Base-by-base conservation (phyloP, 108 stramenopile species). In the Skeletonema costatum region DNA sequence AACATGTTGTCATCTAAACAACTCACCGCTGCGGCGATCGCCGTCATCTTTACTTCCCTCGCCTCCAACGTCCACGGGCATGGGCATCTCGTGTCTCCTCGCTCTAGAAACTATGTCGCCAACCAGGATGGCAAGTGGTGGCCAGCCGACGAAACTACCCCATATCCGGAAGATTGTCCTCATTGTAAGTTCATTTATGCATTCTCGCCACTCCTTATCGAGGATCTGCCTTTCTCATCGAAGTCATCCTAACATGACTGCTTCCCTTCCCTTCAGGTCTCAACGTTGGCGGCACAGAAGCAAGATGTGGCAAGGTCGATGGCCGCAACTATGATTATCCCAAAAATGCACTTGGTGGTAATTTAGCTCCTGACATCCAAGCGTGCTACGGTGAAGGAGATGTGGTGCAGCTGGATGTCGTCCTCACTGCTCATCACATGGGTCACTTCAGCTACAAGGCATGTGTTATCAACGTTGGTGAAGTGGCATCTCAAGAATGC, bases 371-470 rank as follows among this genome's bases (percentile, higher is more conserved):
- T 33, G 31, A 16, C 2, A 63, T 74, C 9, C 76, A 85, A 30
- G 75, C 59, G 13, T 62, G 17, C 11, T 86, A 80, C 53, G 33
- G 31, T 7, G 30, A 67, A 32, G 85, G 85, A 30, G 65, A 76
- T 16, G 53, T 51, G 21, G 75, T 86, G 32, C n/a, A 60, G 10
- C 32, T 86, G 11, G 69, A 75, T 17, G 51, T 61, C 53, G 42
- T 66, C 32, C 60, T 83, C 13, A 74, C 81, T 3, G 84, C 84
- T 3, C 87, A 87, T 71, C 87, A 85, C 62, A 64, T 31, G 56
- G 87, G 87, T 25, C 84, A 87, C 59, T 63, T 85, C 14, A 69
- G 63, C 32, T 38, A 82, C 67, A 51, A 50, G 25, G 87, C 83
- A 9, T 87, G 87, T 72, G 73, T 81, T 5, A 60, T 74, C 5